Base-by-base conservation (phyloP, 1,139 yeast genomes). In the Sugiyamaella castrensis region DNA sequence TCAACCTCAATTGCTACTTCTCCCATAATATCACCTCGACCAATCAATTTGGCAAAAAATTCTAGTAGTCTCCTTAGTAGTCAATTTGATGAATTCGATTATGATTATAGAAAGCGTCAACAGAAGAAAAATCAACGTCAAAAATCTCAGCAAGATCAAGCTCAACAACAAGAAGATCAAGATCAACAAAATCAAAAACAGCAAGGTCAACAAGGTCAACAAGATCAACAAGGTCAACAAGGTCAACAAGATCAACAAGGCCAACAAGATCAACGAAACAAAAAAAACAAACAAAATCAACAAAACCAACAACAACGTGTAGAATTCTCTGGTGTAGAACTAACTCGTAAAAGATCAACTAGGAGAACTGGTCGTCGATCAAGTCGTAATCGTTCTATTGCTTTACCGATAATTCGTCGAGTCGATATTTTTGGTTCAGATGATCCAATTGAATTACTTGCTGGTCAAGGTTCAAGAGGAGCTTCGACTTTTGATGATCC, bases 361-460 rank as follows among this genome's bases (percentile, higher is more conserved):
- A n/a, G 6, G 16, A 27, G 26, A 27, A 35, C 37, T 8, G 24
- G 24, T 5, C 24, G 24, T 5, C 24, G 24, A 19, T 19, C 24
- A 3, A 19, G 5, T 5, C 24, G 24, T 4, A 19, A 5, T 19
- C 24, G 5, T 19, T 19, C 24, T 4, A 19, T 19, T 19, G 24
- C 24, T 19, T n/a, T 27, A 35, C 58, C 61, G 9, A 41, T 57
- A 13, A 56, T 58, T 35, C 51, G 57, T 10, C 47, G 62, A 40
- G 53, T 55, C 7, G 61, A 58, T 31, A 43, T 59, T 27, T 59
- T 56, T 39, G 60, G 54, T 32, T 48, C 55, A 11, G 53, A 58
- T 13, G 44, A 54, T 13, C 59, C 61, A 7, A 55, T 48, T 1
- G 50, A 52, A 11, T 42, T 41, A 24, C 49, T 48, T 29, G 53